Evolutionary conservation across 2,329 filamentous ascomycete genomes (phyloP).

Genomic region (Torrubiellomyces zombiae): DNA sequence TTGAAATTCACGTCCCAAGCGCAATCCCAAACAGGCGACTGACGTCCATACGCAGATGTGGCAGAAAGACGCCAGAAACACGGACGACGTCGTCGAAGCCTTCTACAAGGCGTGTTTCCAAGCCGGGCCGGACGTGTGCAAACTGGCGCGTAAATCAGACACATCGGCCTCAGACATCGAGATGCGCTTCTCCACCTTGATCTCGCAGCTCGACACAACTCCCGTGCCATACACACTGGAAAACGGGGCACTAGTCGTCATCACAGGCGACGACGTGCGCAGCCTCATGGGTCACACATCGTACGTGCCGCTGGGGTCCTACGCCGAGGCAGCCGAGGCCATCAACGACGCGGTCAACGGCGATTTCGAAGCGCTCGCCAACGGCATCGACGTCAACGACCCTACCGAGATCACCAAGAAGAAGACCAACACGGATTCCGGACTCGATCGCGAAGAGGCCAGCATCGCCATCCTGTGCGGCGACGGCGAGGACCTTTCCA

Average conservation of each 20-base stretch:
- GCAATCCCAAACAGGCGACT: no score
- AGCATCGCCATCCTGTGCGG: constrained; percentile 4
- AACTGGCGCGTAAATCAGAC: constrained; percentile 2
- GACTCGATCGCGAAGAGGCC: neutral
- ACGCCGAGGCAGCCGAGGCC: constrained; percentile 2
- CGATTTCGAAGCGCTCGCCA: no score
- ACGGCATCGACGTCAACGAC: neutral
- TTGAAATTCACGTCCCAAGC: neutral
- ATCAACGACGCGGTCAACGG: constrained; percentile 3
- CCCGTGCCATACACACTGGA: constrained; percentile 9
- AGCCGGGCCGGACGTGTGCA: constrained; percentile 3
- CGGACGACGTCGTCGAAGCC: constrained; percentile 11
- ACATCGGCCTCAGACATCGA: constrained; percentile 3
- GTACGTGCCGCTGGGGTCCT: constrained; percentile 11
- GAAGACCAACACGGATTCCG: neutral
- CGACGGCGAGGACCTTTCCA: constrained; percentile 7
- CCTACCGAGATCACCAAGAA: neutral
- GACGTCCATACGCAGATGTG: constrained; percentile 7
- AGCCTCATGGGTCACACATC: constrained; percentile 9
- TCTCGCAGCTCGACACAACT: constrained; percentile 6
- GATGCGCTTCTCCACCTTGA: constrained; percentile 10
- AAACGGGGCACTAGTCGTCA: constrained; percentile 5
- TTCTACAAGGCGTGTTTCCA: constrained; percentile 17
- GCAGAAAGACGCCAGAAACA: constrained; percentile 15
- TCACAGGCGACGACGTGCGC: constrained; percentile 9